phyloP scores from a whole-genome alignment of 164 flowering plant genomes.

The Vitis labrusca region DNA sequence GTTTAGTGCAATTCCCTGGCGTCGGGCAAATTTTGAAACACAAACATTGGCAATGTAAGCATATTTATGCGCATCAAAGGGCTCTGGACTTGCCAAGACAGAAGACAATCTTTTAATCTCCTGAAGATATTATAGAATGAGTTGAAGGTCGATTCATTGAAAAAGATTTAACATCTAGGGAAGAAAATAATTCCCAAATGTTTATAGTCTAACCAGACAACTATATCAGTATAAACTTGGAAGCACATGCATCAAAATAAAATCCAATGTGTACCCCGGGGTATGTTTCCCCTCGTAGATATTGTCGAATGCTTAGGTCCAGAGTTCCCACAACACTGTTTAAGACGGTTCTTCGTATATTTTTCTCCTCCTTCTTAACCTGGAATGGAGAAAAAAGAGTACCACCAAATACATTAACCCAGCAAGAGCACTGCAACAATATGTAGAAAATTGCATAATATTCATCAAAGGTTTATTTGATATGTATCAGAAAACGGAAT shows the following conservation, averaged over 20 bases:
- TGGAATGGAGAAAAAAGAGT: conserved; percentile 15
- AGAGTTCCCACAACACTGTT: conserved; percentile 68
- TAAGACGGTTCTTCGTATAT: conserved; percentile 53
- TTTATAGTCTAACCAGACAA: background rate
- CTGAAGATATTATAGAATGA: conserved; percentile 25
- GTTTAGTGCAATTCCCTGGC: conserved; percentile 63
- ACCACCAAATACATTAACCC: background rate
- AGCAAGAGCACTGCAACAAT: background rate
- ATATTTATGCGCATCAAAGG: conserved; percentile 51
- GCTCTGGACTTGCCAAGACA: conserved; percentile 42
- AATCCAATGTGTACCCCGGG: conserved; percentile 46
- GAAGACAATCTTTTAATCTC: conserved; percentile 33
- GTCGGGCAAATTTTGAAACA: conserved; percentile 66
- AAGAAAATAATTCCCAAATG: background rate
- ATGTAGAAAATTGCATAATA: background rate
- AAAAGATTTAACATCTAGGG: background rate
- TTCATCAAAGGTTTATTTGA: background rate
- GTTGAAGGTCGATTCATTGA: background rate
- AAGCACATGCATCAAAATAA: conserved; percentile 3
- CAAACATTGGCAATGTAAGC: conserved; percentile 66
- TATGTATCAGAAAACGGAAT: background rate
- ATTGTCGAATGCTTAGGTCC: conserved; percentile 60
- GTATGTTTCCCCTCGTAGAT: conserved; percentile 60
- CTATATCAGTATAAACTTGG: background rate
- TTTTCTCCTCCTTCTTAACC: conserved; percentile 65